Evolutionary conservation across 2,329 filamentous ascomycete genomes (phyloP).

Genomic region (Lecanosticta acicola): DNA sequence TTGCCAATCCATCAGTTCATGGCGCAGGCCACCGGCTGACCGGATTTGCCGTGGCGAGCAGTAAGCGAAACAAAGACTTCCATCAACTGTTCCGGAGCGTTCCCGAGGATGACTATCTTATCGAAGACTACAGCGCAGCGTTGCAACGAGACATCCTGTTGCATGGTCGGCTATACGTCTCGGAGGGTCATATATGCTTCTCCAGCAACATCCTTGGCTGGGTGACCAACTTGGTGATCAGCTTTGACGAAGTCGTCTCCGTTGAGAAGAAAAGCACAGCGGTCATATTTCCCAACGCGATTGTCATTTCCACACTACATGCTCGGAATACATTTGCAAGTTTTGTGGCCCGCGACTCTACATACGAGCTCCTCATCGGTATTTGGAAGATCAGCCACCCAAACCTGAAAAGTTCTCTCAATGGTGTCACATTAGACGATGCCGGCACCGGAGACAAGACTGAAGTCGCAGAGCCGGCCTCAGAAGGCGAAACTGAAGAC

Average conservation of each 20-base stretch:
- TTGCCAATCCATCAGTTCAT: constrained; percentile 58
- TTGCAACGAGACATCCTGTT: constrained; percentile 91
- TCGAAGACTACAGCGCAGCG: constrained; percentile 97
- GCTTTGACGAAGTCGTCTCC: constrained; percentile 94
- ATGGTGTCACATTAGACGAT: constrained; percentile 76
- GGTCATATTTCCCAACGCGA: constrained; percentile 91
- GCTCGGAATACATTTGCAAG: constrained; percentile 94
- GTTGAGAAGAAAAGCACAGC: constrained; percentile 97
- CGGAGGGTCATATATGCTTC: constrained; percentile 95
- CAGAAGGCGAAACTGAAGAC: constrained; percentile 47
- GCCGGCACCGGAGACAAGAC: constrained; percentile 80
- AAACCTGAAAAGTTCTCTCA: constrained; percentile 81
- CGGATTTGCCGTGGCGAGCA: constrained; percentile 92
- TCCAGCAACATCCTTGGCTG: constrained; percentile 98
- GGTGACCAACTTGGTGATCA: constrained; percentile 95
- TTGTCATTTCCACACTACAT: constrained; percentile 93
- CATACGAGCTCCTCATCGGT: constrained; percentile 93
- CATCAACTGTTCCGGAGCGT: constrained; percentile 92
- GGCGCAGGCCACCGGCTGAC: constrained; percentile 69
- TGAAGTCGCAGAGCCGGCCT: constrained; percentile 66
- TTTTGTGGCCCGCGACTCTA: constrained; percentile 88
- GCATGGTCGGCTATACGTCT: constrained; percentile 90
- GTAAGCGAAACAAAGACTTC: constrained; percentile 93
- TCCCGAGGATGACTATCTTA: constrained; percentile 94
- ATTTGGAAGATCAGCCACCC: constrained; percentile 98